Evolutionary conservation across 495 filamentous ascomycete species (phyloP).

Genomic region (Cenococcum geophilum): DNA sequence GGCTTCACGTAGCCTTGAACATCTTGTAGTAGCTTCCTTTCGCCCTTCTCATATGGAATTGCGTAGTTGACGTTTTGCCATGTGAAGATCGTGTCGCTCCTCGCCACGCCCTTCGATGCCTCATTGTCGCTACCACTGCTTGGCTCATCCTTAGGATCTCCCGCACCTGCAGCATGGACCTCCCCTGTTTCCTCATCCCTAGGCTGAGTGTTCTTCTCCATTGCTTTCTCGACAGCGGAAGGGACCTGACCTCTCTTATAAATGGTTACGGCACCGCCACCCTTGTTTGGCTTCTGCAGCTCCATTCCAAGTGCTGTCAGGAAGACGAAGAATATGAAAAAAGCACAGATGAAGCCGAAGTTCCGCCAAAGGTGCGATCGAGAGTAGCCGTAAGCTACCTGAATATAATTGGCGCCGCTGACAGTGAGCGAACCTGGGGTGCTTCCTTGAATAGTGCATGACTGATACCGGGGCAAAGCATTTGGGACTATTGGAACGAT

Average conservation of each 20-base stretch:
- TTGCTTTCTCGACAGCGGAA: conserved; percentile 46
- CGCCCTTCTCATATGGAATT: conserved; percentile 56
- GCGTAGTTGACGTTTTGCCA: conserved; percentile 75
- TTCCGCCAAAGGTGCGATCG: conserved; percentile 63
- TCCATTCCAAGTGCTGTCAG: conserved; percentile 61
- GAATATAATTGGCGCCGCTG: conserved; percentile 48
- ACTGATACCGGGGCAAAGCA: conserved; percentile 50
- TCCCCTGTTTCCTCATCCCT: conserved; percentile 48
- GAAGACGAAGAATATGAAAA: conserved; percentile 56
- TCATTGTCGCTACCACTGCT: conserved; percentile 28
- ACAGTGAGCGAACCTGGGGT: conserved; percentile 46
- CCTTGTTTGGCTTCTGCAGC: conserved; percentile 62
- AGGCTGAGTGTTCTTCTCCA: conserved; percentile 39
- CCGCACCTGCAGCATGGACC: conserved; percentile 32
- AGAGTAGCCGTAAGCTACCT: conserved; percentile 51
- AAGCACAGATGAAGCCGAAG: conserved; percentile 60
- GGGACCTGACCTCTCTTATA: conserved; percentile 60
- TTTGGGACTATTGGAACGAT: conserved; percentile 52
- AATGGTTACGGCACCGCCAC: conserved; percentile 63
- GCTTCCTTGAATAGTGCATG: conserved; percentile 54
- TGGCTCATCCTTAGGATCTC: conserved; percentile 28
- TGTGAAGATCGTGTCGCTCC: conserved; percentile 65
- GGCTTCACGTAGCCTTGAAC: conserved; percentile 67
- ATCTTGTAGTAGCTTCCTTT: conserved; percentile 54
- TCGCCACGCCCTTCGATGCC: conserved; percentile 44